Percentiles rank a stretch among this genome's conserved stretches.
Evolutionary conservation across 495 filamentous ascomycete species (phyloP).

Genomic region (Bryoglossum gracile): DNA sequence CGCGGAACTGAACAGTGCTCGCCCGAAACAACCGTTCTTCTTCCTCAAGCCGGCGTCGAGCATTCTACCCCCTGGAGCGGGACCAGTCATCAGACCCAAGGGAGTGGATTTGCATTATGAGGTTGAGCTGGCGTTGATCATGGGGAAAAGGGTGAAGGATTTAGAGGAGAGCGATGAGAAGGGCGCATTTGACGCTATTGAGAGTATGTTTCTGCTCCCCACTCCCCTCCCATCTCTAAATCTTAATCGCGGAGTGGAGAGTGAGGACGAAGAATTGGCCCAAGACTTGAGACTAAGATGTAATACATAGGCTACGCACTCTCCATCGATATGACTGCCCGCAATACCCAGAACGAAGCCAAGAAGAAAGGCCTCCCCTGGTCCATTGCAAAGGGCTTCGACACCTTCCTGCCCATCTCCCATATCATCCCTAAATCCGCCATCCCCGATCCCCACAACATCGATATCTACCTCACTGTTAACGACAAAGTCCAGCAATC

Average conservation of each 20-base stretch:
- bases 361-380: constrained; percentile 97
- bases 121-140: constrained; percentile 83
- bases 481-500: constrained; percentile 66
- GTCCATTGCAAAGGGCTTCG: constrained; percentile 93
- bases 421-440: constrained; percentile 65
- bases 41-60: constrained; percentile 90
- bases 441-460: constrained; percentile 82
- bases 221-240: background rate
- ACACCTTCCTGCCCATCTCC: constrained; percentile 87
- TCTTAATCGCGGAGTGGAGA: background rate
- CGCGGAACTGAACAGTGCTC: constrained; percentile 76
- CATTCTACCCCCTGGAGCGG: constrained; percentile 67
- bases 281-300: background rate
- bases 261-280: background rate
- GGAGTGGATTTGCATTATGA: constrained; percentile 90
- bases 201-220: constrained; percentile 33
- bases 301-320: constrained; percentile 62
- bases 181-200: constrained; percentile 54
- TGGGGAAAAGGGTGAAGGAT: constrained; percentile 72
- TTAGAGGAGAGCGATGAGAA: constrained; percentile 58
- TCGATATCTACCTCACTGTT: constrained; percentile 75
- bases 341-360: constrained; percentile 88
- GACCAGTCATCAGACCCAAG: constrained; percentile 74
- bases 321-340: constrained; percentile 88
- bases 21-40: constrained; percentile 93